These are phyloP conservation scores for Ormosia semicastrata DNA, from an alignment of 306 rosid genomes.

Conservation along the genomic window DNA sequence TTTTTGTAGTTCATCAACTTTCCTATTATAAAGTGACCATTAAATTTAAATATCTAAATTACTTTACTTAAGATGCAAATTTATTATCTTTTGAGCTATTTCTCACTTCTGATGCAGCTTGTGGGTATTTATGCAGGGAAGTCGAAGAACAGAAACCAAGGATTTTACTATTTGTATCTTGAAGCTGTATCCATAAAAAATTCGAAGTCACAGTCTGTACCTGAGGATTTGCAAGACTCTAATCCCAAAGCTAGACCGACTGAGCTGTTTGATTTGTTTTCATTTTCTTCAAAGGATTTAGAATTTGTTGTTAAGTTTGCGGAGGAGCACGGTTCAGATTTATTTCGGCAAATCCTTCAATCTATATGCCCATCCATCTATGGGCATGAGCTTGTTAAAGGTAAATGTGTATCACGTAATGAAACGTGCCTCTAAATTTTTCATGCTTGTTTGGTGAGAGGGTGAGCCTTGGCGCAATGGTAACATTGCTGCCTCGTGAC, in stretches of 20 bases:
- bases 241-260: constrained; percentile 59
- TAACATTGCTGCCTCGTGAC: neutral
- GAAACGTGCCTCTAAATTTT: constrained; percentile 11
- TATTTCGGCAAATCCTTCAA: constrained; percentile 85
- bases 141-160: constrained; percentile 79
- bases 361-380: constrained; percentile 94
- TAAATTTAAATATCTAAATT: neutral
- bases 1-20: neutral
- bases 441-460: constrained; percentile 5
- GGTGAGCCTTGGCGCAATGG: neutral
- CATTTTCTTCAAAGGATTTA: constrained; percentile 86
- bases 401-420: constrained; percentile 37
- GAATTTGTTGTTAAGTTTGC: constrained; percentile 81
- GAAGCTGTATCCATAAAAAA: constrained; percentile 86
- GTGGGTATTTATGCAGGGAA: constrained; percentile 59
- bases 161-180: constrained; percentile 87
- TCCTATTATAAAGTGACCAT: neutral
- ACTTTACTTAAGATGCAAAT: neutral
- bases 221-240: constrained; percentile 62
- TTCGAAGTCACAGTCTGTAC: constrained; percentile 67
- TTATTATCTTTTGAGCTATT: constrained; percentile 22
- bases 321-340: constrained; percentile 73
- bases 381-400: constrained; percentile 98
- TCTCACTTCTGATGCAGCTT: constrained; percentile 20
- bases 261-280: constrained; percentile 67